These are phyloP conservation scores for Theobroma grandiflorum DNA, from an alignment of 441 rosid genomes.

Conservation along the genomic window DNA sequence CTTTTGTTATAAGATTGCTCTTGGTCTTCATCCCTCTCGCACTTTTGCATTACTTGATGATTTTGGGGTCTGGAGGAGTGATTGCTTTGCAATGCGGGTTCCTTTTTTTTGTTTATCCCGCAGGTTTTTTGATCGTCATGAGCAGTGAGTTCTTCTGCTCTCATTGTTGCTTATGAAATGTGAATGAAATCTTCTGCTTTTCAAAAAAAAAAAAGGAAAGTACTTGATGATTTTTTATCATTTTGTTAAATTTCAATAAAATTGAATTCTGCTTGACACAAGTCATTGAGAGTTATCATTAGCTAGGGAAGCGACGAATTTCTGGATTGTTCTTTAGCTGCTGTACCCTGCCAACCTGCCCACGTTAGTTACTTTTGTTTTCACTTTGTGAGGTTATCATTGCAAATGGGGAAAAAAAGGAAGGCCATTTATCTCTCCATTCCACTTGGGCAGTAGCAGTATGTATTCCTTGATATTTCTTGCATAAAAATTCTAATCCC, in stretches of 20 bases:
- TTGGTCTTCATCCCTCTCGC: background rate
- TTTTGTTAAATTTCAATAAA: background rate
- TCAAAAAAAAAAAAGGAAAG: too few species aligned
- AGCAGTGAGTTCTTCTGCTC: too few species aligned
- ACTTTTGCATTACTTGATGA: background rate
- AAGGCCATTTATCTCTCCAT: background rate
- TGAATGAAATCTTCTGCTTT: too few species aligned
- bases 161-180: too few species aligned
- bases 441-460: background rate
- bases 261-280: background rate
- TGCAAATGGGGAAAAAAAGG: background rate
- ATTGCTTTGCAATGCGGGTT: too few species aligned
- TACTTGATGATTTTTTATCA: background rate
- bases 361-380: background rate
- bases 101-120: too few species aligned
- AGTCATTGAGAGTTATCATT: background rate
- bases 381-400: background rate
- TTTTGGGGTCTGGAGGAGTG: background rate
- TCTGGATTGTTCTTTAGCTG: background rate
- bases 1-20: background rate
- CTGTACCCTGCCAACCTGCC: background rate
- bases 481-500: constrained; percentile 4
- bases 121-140: too few species aligned
- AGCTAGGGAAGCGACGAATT: background rate
- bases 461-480: background rate